These are phyloP conservation scores for Xylariaceae sp. DNA, from an alignment of 2,329 filamentous ascomycete genomes.

Conservation along the genomic window DNA sequence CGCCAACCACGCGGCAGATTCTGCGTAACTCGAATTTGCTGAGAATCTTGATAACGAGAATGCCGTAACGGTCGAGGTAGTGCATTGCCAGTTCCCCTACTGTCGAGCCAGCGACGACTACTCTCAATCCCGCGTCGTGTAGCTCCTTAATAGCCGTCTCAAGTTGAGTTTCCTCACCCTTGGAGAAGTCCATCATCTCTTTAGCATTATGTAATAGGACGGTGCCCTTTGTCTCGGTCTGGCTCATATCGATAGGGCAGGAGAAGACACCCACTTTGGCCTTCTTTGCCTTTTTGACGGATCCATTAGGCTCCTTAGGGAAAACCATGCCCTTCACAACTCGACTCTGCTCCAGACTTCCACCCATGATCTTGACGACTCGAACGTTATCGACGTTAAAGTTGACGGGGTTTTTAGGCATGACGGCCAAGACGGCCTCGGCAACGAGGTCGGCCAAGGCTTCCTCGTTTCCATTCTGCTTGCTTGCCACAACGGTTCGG, in stretches of 20 bases:
- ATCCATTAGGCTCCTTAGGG: slow-evolving; percentile 90
- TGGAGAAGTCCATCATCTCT: slow-evolving; percentile 98
- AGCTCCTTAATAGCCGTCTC: slow-evolving; percentile 94
- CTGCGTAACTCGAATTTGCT: slow-evolving; percentile 97
- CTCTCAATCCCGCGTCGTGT: slow-evolving; percentile 89
- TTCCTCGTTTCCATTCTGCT: slow-evolving; percentile 94
- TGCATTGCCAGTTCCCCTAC: slow-evolving; percentile 95
- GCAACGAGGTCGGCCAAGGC: slow-evolving; percentile 86
- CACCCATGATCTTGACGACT: slow-evolving; percentile 99
- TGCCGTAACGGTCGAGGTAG: slow-evolving; percentile 97
- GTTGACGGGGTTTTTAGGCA: slow-evolving; percentile 93
- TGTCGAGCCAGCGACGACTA: slow-evolving; percentile 90
- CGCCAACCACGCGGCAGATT: slow-evolving; percentile 93
- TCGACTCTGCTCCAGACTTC: slow-evolving; percentile 89
- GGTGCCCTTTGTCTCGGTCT: slow-evolving; percentile 99
- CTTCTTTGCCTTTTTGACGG: slow-evolving; percentile 86
- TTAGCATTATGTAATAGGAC: slow-evolving; percentile 96
- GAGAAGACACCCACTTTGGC: slow-evolving; percentile 98
- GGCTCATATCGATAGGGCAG: slow-evolving; percentile 91
- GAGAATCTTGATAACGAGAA: slow-evolving; percentile 94
- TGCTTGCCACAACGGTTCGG: slow-evolving; percentile 92
- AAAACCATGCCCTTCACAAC: slow-evolving; percentile 99
- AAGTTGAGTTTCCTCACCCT: slow-evolving; percentile 92
- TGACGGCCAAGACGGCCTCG: slow-evolving; percentile 82
- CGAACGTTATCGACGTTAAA: slow-evolving; percentile 99